Evolutionary conservation across 192 early-diverging fungal genomes (phyloP).

Genomic region (Coemansia sp.): DNA sequence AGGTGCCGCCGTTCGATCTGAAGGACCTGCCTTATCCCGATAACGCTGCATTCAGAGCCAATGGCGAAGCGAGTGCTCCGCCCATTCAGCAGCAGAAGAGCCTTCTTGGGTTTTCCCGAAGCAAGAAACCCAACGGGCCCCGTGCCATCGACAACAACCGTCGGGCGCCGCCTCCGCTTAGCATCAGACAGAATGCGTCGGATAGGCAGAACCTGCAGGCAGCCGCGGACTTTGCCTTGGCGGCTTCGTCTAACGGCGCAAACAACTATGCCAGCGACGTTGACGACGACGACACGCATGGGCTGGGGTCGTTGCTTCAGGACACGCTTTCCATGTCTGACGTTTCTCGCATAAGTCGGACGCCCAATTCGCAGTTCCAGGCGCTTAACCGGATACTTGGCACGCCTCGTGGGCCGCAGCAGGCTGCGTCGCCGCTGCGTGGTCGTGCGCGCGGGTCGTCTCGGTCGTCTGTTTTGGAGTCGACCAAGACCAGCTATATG

Average conservation of each 20-base stretch:
- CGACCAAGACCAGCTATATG: conserved; percentile 19
- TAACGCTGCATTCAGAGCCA: neutral
- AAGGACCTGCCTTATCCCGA: neutral
- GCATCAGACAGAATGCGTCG: neutral
- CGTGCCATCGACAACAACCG: neutral
- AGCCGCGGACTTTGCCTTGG: no score
- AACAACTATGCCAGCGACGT: neutral
- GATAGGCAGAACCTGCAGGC: no score
- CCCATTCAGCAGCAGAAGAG: neutral
- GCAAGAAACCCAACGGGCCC: neutral
- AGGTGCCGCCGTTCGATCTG: conserved; percentile 27
- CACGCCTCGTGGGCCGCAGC: conserved; percentile 1
- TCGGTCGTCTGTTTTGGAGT: conserved; percentile 8
- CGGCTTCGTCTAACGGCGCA: no score
- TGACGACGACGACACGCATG: conserved; percentile 23
- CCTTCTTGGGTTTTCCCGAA: neutral
- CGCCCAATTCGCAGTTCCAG: conserved; percentile 5
- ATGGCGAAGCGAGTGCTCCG: neutral
- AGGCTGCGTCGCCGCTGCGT: neutral
- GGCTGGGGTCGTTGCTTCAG: conserved; percentile 42
- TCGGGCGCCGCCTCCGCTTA: neutral
- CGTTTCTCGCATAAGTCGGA: conserved; percentile 11
- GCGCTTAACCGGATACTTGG: conserved; percentile 10
- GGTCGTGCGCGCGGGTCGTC: neutral
- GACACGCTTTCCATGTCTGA: conserved; percentile 26